Evolutionary conservation across 768 basidiomycete species (phyloP).

Genomic region (Chalciporus sphaerocephalus): DNA sequence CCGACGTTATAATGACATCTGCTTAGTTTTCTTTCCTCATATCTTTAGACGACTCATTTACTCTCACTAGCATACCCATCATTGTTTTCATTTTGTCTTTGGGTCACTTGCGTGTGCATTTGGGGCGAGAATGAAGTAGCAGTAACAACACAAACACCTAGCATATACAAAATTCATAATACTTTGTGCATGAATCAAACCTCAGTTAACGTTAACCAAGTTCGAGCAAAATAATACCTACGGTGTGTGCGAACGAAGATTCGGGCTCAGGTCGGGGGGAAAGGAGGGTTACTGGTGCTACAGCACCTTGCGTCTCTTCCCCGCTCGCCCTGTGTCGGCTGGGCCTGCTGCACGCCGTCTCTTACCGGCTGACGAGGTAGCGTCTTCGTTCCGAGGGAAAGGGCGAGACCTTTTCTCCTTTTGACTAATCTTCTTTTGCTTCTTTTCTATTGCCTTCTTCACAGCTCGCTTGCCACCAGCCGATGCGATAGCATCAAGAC

Average conservation of each 20-base stretch:
- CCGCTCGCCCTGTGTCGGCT: slow-evolving; percentile 5
- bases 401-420: slow-evolving; percentile 88
- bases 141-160: slow-evolving; percentile 28
- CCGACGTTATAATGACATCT: slow-evolving; percentile 17
- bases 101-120: slow-evolving; percentile 21
- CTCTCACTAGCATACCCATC: slow-evolving; percentile 26
- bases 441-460: slow-evolving; percentile 86
- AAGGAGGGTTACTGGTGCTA: slow-evolving; percentile 1
- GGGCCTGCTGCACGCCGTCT: slow-evolving; percentile 14
- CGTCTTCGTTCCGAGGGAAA: slow-evolving; percentile 35
- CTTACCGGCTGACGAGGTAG: slow-evolving; percentile 10
- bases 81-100: slow-evolving; percentile 26
- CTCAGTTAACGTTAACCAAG: no score
- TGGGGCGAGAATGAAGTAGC: slow-evolving; percentile 25
- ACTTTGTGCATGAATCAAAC: slow-evolving; percentile 5
- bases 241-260: no score
- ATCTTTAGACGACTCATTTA: slow-evolving; percentile 23
- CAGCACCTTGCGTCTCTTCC: slow-evolving; percentile 23
- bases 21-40: slow-evolving; percentile 11
- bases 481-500: slow-evolving; percentile 73
- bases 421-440: slow-evolving; percentile 78
- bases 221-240: no score
- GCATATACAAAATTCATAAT: slow-evolving; percentile 29
- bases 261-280: not conserved
- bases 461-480: slow-evolving; percentile 78